Evolutionary conservation across 1,139 yeast genomes (phyloP).

Genomic region (Hyphopichia buzzinii): DNA sequence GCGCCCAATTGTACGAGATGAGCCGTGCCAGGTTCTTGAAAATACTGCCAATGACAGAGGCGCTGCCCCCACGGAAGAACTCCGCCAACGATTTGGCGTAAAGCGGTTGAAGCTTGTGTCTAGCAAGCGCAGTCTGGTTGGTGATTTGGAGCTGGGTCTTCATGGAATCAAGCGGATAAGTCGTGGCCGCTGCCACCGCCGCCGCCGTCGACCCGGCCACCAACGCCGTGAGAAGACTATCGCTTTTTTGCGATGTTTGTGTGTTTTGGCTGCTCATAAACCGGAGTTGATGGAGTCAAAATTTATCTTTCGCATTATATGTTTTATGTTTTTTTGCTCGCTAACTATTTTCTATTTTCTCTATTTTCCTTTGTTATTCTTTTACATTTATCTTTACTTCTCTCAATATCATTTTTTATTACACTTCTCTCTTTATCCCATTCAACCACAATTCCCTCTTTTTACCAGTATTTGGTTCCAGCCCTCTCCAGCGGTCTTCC

Average conservation of each 20-base stretch:
- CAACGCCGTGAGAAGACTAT: conserved; percentile 55
- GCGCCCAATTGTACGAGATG: conserved; percentile 71
- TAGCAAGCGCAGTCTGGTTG: conserved; percentile 38
- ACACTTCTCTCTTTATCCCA: too few relatives aligned
- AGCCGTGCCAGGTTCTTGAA: conserved; percentile 73
- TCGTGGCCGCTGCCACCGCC: conserved; percentile 62
- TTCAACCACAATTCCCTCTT: too few relatives aligned
- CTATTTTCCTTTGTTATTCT: too few relatives aligned
- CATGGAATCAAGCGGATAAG: conserved; percentile 83
- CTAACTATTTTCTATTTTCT: too few relatives aligned
- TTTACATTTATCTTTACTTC: too few relatives aligned
- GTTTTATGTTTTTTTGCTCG: too few relatives aligned
- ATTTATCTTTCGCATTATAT: too few relatives aligned
- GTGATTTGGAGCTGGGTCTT: conserved; percentile 73
- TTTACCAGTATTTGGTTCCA: too few relatives aligned
- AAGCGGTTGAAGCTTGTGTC: conserved; percentile 38
- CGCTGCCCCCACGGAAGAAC: conserved; percentile 73
- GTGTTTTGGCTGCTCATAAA: too few relatives aligned
- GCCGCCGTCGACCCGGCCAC: conserved; percentile 79
- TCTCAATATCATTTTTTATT: too few relatives aligned
- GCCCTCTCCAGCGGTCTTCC: too few relatives aligned
- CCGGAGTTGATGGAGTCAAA: too few relatives aligned
- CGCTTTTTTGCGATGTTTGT: conserved; percentile 14
- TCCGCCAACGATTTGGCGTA: conserved; percentile 39
- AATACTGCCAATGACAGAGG: conserved; percentile 73